These are phyloP conservation scores for Fusarium liriodendri DNA, from an alignment of 2,329 filamentous ascomycete species.

Conservation along the genomic window DNA sequence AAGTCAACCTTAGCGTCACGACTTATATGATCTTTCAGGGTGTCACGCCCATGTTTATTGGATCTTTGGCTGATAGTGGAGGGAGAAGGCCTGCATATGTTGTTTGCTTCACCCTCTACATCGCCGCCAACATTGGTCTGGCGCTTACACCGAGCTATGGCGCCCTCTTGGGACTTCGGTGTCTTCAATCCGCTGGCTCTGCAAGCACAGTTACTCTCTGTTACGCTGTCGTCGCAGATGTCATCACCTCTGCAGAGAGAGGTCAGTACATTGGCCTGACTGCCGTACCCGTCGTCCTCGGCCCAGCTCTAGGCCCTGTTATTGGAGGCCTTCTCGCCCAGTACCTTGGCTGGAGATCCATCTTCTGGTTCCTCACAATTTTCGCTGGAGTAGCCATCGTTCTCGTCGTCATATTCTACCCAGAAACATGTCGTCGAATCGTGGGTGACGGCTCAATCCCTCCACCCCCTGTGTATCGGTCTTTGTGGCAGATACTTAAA, in stretches of 20 bases:
- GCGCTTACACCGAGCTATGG: conserved; percentile 61
- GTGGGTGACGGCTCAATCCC: conserved; percentile 65
- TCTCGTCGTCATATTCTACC: conserved; percentile 61
- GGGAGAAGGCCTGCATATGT: conserved; percentile 67
- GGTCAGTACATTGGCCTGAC: conserved; percentile 69
- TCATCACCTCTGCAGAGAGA: conserved; percentile 70
- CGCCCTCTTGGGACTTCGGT: conserved; percentile 64
- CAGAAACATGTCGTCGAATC: conserved; percentile 61
- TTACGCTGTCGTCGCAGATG: conserved; percentile 71
- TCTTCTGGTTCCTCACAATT: conserved; percentile 73
- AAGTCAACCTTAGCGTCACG: conserved; percentile 64
- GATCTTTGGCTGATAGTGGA: conserved; percentile 64
- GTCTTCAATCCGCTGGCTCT: conserved; percentile 68
- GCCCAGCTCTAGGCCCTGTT: conserved; percentile 63
- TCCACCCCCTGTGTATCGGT: conserved; percentile 53
- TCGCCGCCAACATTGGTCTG: conserved; percentile 65
- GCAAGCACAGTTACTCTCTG: conserved; percentile 69
- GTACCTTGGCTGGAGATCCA: conserved; percentile 67
- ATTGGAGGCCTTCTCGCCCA: conserved; percentile 68
- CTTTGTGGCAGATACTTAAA: conserved; percentile 47
- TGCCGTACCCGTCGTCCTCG: conserved; percentile 60
- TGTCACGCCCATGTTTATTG: conserved; percentile 67
- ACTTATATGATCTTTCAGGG: conserved; percentile 72
- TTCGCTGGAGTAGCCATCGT: conserved; percentile 53
- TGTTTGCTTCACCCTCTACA: conserved; percentile 63